Percentiles rank a stretch among this genome's conserved stretches.
Evolutionary conservation across 768 basidiomycete genomes (phyloP).

Genomic region (Lactifluus volemus): DNA sequence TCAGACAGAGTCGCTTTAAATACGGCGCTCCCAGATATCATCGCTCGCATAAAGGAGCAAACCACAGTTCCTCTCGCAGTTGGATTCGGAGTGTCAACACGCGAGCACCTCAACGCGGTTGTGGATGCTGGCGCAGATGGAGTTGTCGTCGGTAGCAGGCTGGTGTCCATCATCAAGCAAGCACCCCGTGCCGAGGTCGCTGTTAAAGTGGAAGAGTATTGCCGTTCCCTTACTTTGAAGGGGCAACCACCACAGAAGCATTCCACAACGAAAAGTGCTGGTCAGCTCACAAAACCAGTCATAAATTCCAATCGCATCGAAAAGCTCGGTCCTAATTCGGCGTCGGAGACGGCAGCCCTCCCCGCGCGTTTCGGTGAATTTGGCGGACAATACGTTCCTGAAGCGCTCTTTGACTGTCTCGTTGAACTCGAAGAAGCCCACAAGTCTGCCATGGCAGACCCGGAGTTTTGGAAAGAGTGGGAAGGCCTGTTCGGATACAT

Average conservation of each 20-base stretch:
- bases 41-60: slow-evolving; percentile 72
- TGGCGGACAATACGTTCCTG: slow-evolving; percentile 96
- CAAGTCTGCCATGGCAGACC: slow-evolving; percentile 77
- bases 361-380: slow-evolving; percentile 90
- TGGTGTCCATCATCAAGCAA: slow-evolving; percentile 73
- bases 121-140: slow-evolving; percentile 87
- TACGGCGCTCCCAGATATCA: slow-evolving; percentile 68
- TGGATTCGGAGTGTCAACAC: slow-evolving; percentile 92
- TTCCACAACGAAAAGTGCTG: slow-evolving; percentile 21
- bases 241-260: slow-evolving; percentile 24
- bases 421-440: slow-evolving; percentile 88
- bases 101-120: slow-evolving; percentile 80
- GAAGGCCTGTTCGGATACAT: slow-evolving; percentile 85
- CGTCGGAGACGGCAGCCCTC: slow-evolving; percentile 38
- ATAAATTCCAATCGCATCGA: slow-evolving; percentile 27
- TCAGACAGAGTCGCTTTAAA: slow-evolving; percentile 67
- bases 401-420: slow-evolving; percentile 89
- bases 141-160: slow-evolving; percentile 85
- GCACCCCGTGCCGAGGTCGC: slow-evolving; percentile 42
- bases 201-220: slow-evolving; percentile 59
- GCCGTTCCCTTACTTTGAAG: slow-evolving; percentile 54
- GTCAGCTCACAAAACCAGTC: slow-evolving; percentile 28
- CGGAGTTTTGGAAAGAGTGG: slow-evolving; percentile 89
- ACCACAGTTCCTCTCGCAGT: slow-evolving; percentile 83
- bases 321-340: slow-evolving; percentile 24